Conservation (phyloP, 2,329 filamentous ascomycete species). For the Parastagonospora avenae region DNA sequence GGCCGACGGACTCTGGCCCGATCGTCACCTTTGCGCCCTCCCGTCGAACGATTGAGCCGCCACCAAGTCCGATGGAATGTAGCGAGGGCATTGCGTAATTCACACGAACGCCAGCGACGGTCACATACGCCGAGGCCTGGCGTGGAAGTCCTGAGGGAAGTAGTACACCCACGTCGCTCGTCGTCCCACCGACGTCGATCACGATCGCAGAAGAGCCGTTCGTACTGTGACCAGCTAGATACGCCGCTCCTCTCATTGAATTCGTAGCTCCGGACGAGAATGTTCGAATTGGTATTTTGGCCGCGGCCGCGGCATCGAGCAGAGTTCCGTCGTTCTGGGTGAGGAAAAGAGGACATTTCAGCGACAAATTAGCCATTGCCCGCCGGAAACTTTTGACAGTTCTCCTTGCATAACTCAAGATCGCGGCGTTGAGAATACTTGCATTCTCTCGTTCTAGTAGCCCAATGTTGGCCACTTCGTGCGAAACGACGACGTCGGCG, state of each 20-base stretch:
- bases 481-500: constrained; percentile 51
- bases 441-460: constrained; percentile 68
- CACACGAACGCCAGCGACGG: constrained; percentile 65
- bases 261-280: constrained; percentile 70
- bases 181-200: constrained; percentile 67
- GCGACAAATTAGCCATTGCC: constrained; percentile 56
- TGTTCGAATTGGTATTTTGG: constrained; percentile 63
- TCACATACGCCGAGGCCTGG: constrained; percentile 64
- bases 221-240: too few species aligned
- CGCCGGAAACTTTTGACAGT: constrained; percentile 63
- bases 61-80: constrained; percentile 62
- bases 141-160: constrained; percentile 65
- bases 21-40: constrained; percentile 46
- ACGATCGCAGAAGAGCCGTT: constrained; percentile 58
- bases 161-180: constrained; percentile 65
- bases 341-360: constrained; percentile 63
- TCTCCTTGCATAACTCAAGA: constrained; percentile 61
- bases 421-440: constrained; percentile 67
- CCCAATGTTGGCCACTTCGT: constrained; percentile 53
- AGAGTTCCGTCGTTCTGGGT: constrained; percentile 70
- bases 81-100: constrained; percentile 54
- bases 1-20: constrained; percentile 63
- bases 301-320: constrained; percentile 57
- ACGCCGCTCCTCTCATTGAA: constrained; percentile 46
- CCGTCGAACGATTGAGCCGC: constrained; percentile 51